Base-by-base conservation (phyloP, 2,329 filamentous ascomycete species). In the Balansia obtecta region DNA sequence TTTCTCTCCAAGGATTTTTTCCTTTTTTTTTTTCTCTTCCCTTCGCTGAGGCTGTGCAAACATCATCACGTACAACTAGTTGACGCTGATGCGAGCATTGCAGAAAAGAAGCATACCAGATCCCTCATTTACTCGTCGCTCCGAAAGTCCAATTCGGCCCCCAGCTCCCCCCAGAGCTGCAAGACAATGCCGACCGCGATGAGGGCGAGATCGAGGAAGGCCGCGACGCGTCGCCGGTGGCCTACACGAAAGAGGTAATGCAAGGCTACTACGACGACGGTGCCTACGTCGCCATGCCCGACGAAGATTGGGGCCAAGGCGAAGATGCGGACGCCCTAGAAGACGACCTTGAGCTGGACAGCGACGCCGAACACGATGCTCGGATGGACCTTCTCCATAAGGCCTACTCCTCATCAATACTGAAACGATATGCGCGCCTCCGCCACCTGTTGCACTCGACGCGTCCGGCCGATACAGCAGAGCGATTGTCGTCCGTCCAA, bases 241-340 rank as follows among this genome's bases (percentile, higher is more conserved):
- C 76, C 41, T 80, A 81, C 58, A 60, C 71, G 9, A 62, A 70
- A 18, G 73, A 75, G 49, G 78, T 84, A 58, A 69, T 72, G 20
- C 68, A 76, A 50, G 85, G 84, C 11, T 83, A 80, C 60, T 93
- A 87, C 63, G 71, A 81, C 15, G 86, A 95, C 57, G 89, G 88
- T 46, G 85, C 87, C 38, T 95, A 88, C 63, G 79, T 84, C 22
- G 85, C 82, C 4, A 71, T 75, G 2, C 74, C 79, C 0, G 68
- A 73, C 30, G 56, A 63, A 43, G 60, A 62, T 11, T 62, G 64
- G 22, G 56, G 61, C 16, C 52, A 60, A 11, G 62, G 65, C n/a
- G 33, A 48, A 9, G 57, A 61, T 22, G 54, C 55, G 4, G 27
- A 27, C 27, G 27, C 27, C 5, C 27, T 27, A 1, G 27, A 27